Evolutionary conservation across 192 early-diverging fungal genomes (phyloP).

Genomic region (Physocladia obscura): DNA sequence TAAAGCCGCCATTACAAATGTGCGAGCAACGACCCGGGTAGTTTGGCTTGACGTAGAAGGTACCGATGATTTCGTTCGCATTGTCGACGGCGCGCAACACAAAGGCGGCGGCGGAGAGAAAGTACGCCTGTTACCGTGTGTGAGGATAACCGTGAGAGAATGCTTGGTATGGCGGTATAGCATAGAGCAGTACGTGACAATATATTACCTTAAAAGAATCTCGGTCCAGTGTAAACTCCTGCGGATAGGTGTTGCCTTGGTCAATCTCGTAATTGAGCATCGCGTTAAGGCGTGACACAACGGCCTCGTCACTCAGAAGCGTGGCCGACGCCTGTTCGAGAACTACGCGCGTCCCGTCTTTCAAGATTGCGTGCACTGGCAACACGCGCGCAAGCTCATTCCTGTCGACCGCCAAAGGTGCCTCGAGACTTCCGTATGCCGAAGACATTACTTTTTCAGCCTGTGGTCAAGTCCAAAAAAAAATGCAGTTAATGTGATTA

Average conservation of each 20-base stretch:
- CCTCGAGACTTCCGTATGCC: not conserved
- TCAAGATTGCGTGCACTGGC: constrained; percentile 25
- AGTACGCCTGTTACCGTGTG: constrained; percentile 39
- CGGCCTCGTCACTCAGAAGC: not conserved
- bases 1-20: constrained; percentile 76
- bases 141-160: not conserved
- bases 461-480: no score
- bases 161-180: not conserved
- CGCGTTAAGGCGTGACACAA: constrained; percentile 38
- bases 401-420: no score
- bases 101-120: constrained; percentile 44
- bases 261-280: constrained; percentile 67
- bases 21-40: constrained; percentile 72
- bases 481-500: no score
- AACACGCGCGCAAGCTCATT: constrained; percentile 19
- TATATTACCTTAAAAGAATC: constrained; percentile 47
- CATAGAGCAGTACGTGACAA: not conserved
- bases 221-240: constrained; percentile 49
- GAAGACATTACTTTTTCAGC: no score
- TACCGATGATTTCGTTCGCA: constrained; percentile 45
- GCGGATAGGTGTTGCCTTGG: constrained; percentile 72
- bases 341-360: constrained; percentile 25
- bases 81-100: constrained; percentile 4
- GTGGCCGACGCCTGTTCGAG: not conserved
- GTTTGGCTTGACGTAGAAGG: constrained; percentile 79